phyloP scores from a whole-genome alignment of 78 protist genomes.

The Dictyostelium purpureum region DNA sequence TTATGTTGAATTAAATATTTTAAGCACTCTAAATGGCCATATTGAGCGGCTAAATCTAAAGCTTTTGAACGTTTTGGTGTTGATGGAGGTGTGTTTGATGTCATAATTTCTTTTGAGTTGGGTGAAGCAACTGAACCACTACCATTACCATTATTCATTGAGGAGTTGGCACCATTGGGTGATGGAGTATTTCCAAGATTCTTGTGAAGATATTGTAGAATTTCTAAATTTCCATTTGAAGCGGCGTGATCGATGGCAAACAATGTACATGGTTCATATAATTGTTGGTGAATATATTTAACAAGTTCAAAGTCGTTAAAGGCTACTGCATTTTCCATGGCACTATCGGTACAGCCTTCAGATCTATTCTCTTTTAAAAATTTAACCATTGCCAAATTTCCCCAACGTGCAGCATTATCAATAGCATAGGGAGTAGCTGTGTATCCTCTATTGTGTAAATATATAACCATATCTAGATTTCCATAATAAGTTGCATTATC shows the following conservation, averaged over 20 bases:
- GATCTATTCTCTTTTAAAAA: not conserved
- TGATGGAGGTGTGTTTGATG: not conserved
- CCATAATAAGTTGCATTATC: not conserved
- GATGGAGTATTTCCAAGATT: not conserved
- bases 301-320: constrained; percentile 3
- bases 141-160: not conserved
- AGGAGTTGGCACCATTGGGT: not conserved
- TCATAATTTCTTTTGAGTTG: not conserved
- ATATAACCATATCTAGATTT: not conserved
- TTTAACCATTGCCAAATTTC: not conserved
- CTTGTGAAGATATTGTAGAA: not conserved
- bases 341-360: not conserved
- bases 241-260: not conserved
- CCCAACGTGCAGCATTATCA: not conserved
- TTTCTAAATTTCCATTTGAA: constrained; percentile 5
- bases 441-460: constrained; percentile 6
- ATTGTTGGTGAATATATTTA: constrained; percentile 10
- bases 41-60: constrained; percentile 12
- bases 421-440: not conserved
- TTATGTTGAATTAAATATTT: constrained; percentile 4
- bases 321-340: not conserved
- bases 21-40: constrained; percentile 1
- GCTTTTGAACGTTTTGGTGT: constrained; percentile 8
- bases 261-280: not conserved
- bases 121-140: not conserved